Conservation (phyloP, 768 basidiomycete genomes). For the Hygrophorus russula region DNA sequence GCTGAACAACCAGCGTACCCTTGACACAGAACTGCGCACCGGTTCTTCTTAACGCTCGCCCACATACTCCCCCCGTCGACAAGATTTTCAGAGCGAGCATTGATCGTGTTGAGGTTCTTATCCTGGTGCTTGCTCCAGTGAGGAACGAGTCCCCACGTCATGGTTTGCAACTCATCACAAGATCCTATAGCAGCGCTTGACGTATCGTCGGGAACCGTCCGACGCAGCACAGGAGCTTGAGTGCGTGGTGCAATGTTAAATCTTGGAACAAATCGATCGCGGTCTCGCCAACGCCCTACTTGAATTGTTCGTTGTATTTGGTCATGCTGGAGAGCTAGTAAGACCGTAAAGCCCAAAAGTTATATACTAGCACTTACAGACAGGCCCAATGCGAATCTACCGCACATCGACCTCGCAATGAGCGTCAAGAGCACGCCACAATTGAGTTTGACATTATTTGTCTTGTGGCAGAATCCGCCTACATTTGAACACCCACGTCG, state of each 20-base stretch:
- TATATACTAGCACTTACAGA: conserved; percentile 21
- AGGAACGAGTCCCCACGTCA: conserved; percentile 88
- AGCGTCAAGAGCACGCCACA: no score
- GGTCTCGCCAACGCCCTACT: conserved; percentile 48
- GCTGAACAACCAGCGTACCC: conserved; percentile 13
- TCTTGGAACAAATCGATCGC: conserved; percentile 47
- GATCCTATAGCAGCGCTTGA: background rate
- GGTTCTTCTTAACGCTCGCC: conserved; percentile 68
- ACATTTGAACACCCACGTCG: background rate
- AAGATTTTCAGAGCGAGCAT: conserved; percentile 80
- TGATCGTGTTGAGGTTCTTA: conserved; percentile 70
- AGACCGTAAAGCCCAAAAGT: conserved; percentile 1
- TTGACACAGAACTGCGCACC: conserved; percentile 75
- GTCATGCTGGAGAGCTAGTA: conserved; percentile 16
- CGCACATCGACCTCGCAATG: conserved; percentile 36
- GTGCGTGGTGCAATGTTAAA: conserved; percentile 83
- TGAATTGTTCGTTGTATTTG: conserved; percentile 36
- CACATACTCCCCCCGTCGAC: conserved; percentile 73
- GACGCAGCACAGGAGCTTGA: conserved; percentile 63
- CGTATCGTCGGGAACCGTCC: conserved; percentile 18
- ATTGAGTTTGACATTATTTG: background rate
- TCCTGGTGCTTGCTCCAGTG: conserved; percentile 74
- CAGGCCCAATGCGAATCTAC: conserved; percentile 46
- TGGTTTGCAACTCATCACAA: conserved; percentile 44
- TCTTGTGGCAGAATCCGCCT: background rate